phyloP scores from a whole-genome alignment of 108 stramenopile species.

The Schizochytrium sp. region DNA sequence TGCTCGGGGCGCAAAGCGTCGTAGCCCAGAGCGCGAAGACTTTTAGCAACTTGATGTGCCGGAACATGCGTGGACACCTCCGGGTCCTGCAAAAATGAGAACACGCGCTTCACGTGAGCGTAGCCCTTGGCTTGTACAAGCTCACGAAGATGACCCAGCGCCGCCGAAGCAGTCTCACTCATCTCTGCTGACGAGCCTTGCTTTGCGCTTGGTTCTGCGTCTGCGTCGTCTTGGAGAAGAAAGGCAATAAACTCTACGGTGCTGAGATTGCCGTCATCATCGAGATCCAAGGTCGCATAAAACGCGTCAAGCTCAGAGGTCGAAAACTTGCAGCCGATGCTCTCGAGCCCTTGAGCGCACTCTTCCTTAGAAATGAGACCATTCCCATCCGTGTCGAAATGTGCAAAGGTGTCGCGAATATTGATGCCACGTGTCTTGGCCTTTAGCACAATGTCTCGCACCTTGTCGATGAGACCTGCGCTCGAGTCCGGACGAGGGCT shows the following conservation, averaged over 20 bases:
- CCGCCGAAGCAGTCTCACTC: no score
- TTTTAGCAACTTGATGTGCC: no score
- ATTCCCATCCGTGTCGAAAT: slow-evolving; percentile 37
- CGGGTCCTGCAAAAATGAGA: no score
- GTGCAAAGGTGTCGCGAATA: slow-evolving; percentile 35
- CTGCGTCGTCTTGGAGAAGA: background rate
- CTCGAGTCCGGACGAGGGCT: background rate
- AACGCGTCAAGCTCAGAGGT: background rate
- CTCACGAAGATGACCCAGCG: no score
- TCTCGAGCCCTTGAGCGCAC: slow-evolving; percentile 26
- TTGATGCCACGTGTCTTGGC: slow-evolving; percentile 22
- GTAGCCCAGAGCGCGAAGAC: no score
- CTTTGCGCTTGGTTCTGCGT: background rate
- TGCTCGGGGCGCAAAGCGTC: background rate
- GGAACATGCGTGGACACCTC: no score
- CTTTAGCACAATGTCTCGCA: slow-evolving; percentile 26
- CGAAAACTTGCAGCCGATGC: slow-evolving; percentile 25
- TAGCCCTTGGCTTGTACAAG: no score
- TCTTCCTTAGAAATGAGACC: slow-evolving; percentile 33
- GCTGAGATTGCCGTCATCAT: slow-evolving; percentile 33
- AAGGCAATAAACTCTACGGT: slow-evolving; percentile 38
- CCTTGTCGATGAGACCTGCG: slow-evolving; percentile 21
- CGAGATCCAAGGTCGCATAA: slow-evolving; percentile 19
- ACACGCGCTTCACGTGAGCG: no score
- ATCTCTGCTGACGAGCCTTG: background rate